A percentile compares a stretch with the other conserved stretches of the same genome.
phyloP scores from a whole-genome alignment of 2,329 filamentous ascomycete genomes.

The Cordyceps tenuipes region DNA sequence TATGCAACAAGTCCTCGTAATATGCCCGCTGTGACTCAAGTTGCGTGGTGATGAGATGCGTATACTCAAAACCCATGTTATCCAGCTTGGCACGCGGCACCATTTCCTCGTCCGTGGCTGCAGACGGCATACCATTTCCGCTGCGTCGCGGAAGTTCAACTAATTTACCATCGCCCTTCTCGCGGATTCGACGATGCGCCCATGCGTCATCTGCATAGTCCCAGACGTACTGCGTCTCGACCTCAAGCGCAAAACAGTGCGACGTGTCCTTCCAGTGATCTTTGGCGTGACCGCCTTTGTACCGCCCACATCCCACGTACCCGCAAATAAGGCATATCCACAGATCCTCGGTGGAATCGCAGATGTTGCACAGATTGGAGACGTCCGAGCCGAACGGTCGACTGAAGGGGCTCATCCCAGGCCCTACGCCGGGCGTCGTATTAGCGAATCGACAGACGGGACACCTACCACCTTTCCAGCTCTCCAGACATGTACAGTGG shows the following conservation, averaged over 20 bases:
- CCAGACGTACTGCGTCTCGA: slow-evolving; percentile 93
- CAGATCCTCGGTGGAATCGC: slow-evolving; percentile 71
- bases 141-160: slow-evolving; percentile 70
- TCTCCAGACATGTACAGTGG: slow-evolving; percentile 91
- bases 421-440: slow-evolving; percentile 26
- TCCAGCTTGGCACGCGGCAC: slow-evolving; percentile 62
- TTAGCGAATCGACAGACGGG: slow-evolving; percentile 88
- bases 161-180: slow-evolving; percentile 85
- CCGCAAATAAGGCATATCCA: slow-evolving; percentile 97
- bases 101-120: slow-evolving; percentile 46
- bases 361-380: slow-evolving; percentile 71
- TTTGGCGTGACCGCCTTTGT: slow-evolving; percentile 89
- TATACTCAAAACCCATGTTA: slow-evolving; percentile 87
- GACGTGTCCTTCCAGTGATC: slow-evolving; percentile 84
- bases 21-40: slow-evolving; percentile 88
- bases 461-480: slow-evolving; percentile 90
- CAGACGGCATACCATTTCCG: slow-evolving; percentile 15
- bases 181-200: slow-evolving; percentile 90
- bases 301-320: slow-evolving; percentile 85
- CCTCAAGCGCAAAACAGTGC: slow-evolving; percentile 87
- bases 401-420: slow-evolving; percentile 40
- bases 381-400: slow-evolving; percentile 50
- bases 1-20: slow-evolving; percentile 85
- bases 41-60: slow-evolving; percentile 84
- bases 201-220: slow-evolving; percentile 94